phyloP scores from a whole-genome alignment of 768 basidiomycete species.

The Naganishia vaughanmartiniae region DNA sequence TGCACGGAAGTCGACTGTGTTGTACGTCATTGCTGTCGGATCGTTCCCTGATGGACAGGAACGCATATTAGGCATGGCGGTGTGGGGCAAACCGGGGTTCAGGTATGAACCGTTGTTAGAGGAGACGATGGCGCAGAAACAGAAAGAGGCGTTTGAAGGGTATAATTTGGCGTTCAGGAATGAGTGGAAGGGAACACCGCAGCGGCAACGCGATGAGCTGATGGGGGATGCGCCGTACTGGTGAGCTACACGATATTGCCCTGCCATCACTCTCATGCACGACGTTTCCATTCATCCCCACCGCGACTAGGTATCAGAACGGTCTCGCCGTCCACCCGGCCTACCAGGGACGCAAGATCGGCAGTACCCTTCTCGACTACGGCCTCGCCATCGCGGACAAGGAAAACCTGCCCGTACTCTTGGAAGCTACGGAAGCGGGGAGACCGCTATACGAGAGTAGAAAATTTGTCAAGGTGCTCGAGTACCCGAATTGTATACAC shows the following conservation, averaged over 20 bases:
- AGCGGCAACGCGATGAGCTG: constrained; percentile 11
- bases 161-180: constrained; percentile 14
- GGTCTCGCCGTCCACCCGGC: constrained; percentile 26
- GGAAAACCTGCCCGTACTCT: neutral
- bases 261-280: too few species aligned
- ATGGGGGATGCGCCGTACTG: constrained; percentile 18
- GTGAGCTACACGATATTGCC: neutral
- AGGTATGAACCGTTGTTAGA: neutral
- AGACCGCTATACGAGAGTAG: constrained; percentile 25
- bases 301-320: constrained; percentile 18
- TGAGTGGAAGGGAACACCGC: neutral
- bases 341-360: constrained; percentile 19
- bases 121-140: neutral
- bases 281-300: too few species aligned
- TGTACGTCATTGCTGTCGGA: neutral
- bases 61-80: neutral
- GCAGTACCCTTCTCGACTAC: constrained; percentile 27
- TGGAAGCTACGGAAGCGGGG: constrained; percentile 19
- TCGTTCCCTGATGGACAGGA: neutral
- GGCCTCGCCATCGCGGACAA: neutral
- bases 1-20: neutral
- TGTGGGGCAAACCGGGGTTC: constrained; percentile 15
- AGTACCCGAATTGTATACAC: constrained; percentile 1
- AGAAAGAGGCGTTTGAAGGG: constrained; percentile 10
- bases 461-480: constrained; percentile 27